Evolutionary conservation across 805 yeast genomes (phyloP).

Genomic region (Wickerhamiella azymoides): DNA sequence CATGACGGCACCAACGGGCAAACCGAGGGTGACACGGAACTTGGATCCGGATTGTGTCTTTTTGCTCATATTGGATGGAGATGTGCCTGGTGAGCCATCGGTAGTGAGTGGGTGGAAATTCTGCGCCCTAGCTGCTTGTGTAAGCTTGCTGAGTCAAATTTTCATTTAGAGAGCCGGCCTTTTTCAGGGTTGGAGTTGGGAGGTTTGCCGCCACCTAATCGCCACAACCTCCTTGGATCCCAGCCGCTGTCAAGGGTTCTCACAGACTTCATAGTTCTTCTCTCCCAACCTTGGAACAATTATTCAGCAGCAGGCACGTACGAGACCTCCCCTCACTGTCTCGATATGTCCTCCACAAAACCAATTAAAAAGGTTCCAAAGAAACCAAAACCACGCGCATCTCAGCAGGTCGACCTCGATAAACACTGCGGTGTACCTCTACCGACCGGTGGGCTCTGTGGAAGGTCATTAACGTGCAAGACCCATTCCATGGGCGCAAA

Average conservation of each 20-base stretch:
- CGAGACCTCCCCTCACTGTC: neutral
- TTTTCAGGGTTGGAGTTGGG: too few relatives aligned
- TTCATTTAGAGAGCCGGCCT: too few relatives aligned
- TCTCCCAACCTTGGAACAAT: neutral
- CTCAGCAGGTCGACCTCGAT: slow-evolving; percentile 16
- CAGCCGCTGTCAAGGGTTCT: too few relatives aligned
- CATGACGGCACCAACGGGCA: slow-evolving; percentile 98
- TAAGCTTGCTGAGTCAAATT: neutral
- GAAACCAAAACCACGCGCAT: slow-evolving; percentile 3
- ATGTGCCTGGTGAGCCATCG: neutral
- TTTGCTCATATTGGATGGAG: slow-evolving; percentile 16
- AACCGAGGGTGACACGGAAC: slow-evolving; percentile 99
- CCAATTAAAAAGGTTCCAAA: neutral
- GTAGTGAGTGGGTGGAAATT: slow-evolving; percentile 2
- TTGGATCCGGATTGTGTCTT: slow-evolving; percentile 51
- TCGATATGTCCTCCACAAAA: neutral
- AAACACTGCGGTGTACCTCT: slow-evolving; percentile 90
- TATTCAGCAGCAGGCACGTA: neutral
- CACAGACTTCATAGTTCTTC: too few relatives aligned
- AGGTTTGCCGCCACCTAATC: too few relatives aligned
- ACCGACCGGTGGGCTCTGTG: slow-evolving; percentile 89
- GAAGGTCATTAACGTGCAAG: slow-evolving; percentile 89
- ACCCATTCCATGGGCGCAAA: slow-evolving; percentile 98
- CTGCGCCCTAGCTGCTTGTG: neutral
- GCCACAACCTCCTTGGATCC: too few relatives aligned